Conservation (phyloP, 1,139 yeast species). For the Sugiyamaella xylanicola region DNA sequence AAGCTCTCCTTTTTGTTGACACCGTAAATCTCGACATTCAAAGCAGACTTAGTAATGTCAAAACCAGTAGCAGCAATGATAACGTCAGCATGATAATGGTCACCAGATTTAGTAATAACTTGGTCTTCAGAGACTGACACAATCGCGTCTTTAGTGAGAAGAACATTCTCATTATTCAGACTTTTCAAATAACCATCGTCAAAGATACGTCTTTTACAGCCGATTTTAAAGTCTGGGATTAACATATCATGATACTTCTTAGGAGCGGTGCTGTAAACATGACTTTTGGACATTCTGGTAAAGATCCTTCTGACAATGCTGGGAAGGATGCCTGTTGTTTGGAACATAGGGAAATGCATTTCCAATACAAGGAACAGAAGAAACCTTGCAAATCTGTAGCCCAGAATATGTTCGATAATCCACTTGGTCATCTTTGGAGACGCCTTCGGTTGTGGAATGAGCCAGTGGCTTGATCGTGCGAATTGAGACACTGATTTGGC, state of each 20-base stretch:
- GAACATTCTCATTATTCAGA: constrained; percentile 34
- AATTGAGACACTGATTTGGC: constrained; percentile 30
- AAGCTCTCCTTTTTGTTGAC: constrained; percentile 24
- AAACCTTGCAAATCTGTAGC: constrained; percentile 16
- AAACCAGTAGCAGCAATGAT: constrained; percentile 40
- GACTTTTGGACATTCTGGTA: constrained; percentile 23
- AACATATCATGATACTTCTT: constrained; percentile 31
- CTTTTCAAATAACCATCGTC: constrained; percentile 37
- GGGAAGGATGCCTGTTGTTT: constrained; percentile 27
- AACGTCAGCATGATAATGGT: constrained; percentile 34
- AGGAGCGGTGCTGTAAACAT: constrained; percentile 30
- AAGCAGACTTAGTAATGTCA: constrained; percentile 3
- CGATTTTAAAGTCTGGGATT: constrained; percentile 36
- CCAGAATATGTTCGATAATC: constrained; percentile 25
- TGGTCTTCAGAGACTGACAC: constrained; percentile 33
- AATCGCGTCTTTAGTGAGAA: constrained; percentile 33
- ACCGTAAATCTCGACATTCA: constrained; percentile 21
- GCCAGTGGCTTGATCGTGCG: constrained; percentile 33
- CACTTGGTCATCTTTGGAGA: constrained; percentile 10
- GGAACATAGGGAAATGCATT: constrained; percentile 20
- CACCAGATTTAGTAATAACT: constrained; percentile 31
- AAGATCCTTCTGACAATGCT: constrained; percentile 21
- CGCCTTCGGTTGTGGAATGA: constrained; percentile 21
- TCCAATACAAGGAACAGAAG: constrained; percentile 14
- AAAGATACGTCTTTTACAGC: constrained; percentile 38